Base-by-base conservation (phyloP, 1,284 basidiomycete species). In the Boletus semigastroideus region DNA sequence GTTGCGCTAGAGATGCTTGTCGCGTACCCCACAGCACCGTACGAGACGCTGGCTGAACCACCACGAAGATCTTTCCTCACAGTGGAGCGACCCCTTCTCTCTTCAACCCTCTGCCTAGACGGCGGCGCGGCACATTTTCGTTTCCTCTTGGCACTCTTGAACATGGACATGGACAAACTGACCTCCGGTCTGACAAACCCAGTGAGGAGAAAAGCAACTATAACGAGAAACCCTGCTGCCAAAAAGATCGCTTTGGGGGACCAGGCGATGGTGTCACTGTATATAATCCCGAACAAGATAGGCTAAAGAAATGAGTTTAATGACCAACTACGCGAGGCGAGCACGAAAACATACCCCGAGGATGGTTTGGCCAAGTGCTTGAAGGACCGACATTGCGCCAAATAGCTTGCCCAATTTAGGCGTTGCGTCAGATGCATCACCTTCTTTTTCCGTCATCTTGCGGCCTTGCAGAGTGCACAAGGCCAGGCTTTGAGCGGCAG, bases 211-310 rank as follows among this genome's bases (percentile, higher is more conserved):
- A 87, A 56, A 17, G 83, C 72, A 40, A 74, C 63, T 27, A 79
- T 53, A 33, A 83, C 64, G 34, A 88, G 72, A 17, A 64, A 68
- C 6, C 72, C 77, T n/a, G 83, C 84, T 19, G 75, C 66, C 13
- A 73, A 73, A 62, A 90, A 90, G 48, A 90, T 80, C 3, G 83
- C 75, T 67, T 83, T 84, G 17, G 87, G 87, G 61, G 76, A 86
- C 11, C 62, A 70, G 0, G 79, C 83, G 22, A 90, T 86, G 4
- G 86, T 87, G 49, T 66, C 70, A 57, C 81, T 79, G 70, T 86
- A 90, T 37, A 90, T 70, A 49, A 85, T 45, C 9, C 83, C 87
- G 60, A 90, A 90, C 11, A 89, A 49, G 62, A 89, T 68, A 1
- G 88, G 87, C 83, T 88, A 57, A 54, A 48, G 48, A 38, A n/a